Conservation (phyloP, 352 stramenopile genomes). For the Phytophthora quininea region DNA sequence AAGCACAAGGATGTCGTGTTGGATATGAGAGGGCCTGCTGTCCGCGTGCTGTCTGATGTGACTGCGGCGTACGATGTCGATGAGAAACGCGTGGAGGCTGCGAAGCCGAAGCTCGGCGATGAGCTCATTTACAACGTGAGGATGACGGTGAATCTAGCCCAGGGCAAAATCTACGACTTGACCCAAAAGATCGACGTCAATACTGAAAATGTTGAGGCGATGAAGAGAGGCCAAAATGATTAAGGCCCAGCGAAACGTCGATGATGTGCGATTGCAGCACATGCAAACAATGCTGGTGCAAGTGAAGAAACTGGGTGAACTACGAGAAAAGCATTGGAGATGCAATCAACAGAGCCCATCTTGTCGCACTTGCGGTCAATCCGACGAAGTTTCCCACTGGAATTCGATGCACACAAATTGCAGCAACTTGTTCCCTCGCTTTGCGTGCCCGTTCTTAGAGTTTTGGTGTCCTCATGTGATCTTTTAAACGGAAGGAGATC, state of each 20-base stretch:
- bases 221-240: conserved; percentile 75
- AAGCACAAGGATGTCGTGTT: conserved; percentile 76
- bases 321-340: conserved; percentile 42
- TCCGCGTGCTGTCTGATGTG: conserved; percentile 74
- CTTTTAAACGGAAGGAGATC: conserved; percentile 40
- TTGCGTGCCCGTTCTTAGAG: conserved; percentile 63
- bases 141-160: conserved; percentile 86
- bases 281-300: conserved; percentile 56
- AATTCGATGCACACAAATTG: conserved; percentile 82
- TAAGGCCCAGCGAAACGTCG: conserved; percentile 57
- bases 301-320: conserved; percentile 47
- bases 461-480: conserved; percentile 44
- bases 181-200: conserved; percentile 73
- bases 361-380: conserved; percentile 49
- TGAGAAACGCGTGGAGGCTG: conserved; percentile 43
- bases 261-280: conserved; percentile 54
- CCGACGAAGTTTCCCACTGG: conserved; percentile 50
- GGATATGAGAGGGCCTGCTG: conserved; percentile 89
- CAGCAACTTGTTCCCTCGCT: conserved; percentile 74
- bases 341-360: conserved; percentile 46
- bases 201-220: conserved; percentile 46
- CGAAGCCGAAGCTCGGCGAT: conserved; percentile 82
- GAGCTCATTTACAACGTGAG: conserved; percentile 93
- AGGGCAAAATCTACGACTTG: conserved; percentile 79
- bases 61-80: conserved; percentile 69